Evolutionary conservation across 2,329 filamentous ascomycete genomes (phyloP).

Genomic region (Penicillium sp.): DNA sequence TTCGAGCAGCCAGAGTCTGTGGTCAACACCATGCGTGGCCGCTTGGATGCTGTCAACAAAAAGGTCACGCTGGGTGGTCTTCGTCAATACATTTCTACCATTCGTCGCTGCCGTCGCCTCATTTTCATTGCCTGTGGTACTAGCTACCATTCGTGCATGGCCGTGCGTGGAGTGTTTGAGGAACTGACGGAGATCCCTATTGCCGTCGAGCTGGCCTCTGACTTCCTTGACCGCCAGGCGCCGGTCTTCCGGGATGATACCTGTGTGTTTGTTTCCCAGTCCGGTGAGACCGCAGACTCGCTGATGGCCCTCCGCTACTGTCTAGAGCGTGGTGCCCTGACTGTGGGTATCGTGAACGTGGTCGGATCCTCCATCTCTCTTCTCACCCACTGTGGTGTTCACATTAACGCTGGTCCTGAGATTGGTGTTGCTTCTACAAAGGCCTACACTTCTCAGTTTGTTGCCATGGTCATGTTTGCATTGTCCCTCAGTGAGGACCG

Average conservation of each 20-base stretch:
- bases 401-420: conserved; percentile 98
- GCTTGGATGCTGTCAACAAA: conserved; percentile 90
- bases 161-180: conserved; percentile 95
- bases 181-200: conserved; percentile 98
- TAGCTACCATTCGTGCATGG: conserved; percentile 99
- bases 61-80: conserved; percentile 93
- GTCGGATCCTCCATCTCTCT: conserved; percentile 98
- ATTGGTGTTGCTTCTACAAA: conserved; percentile 99
- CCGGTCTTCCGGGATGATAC: conserved; percentile 99
- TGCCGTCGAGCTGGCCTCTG: conserved; percentile 91
- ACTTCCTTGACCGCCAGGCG: conserved; percentile 94
- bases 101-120: conserved; percentile 92
- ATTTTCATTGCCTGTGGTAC: conserved; percentile 99
- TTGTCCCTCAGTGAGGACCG: conserved; percentile 95
- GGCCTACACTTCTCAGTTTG: conserved; percentile 98
- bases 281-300: conserved; percentile 96
- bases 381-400: conserved; percentile 98
- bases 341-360: conserved; percentile 97
- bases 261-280: conserved; percentile 98
- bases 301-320: conserved; percentile 97
- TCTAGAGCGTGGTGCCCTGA: conserved; percentile 93
- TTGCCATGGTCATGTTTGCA: conserved; percentile 99
- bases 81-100: conserved; percentile 93
- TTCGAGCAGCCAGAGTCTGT: conserved; percentile 99
- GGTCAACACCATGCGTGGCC: conserved; percentile 99